Conservation (phyloP, 2,329 filamentous ascomycete genomes). For the Phyllosticta capitalensis region DNA sequence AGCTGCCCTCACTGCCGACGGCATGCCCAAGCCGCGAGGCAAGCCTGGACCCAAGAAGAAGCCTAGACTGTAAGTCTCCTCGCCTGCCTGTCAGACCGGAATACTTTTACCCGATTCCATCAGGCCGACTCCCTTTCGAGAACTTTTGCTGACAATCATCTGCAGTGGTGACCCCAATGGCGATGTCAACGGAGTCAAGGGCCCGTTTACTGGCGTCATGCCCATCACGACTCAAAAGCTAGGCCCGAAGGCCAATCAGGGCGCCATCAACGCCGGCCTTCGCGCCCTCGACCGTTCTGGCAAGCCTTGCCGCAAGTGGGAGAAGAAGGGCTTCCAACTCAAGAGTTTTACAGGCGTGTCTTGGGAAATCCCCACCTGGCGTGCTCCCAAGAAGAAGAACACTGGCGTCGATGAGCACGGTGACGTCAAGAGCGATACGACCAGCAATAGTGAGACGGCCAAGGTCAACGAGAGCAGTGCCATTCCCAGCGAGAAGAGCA, state of each 20-base stretch:
- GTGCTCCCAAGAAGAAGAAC: constrained; percentile 51
- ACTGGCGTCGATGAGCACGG: constrained; percentile 44
- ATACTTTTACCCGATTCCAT: not conserved
- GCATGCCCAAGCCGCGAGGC: constrained; percentile 59
- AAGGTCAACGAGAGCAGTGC: constrained; percentile 49
- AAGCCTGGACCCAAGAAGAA: constrained; percentile 98
- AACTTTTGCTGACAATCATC: not conserved
- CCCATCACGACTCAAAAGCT: constrained; percentile 59
- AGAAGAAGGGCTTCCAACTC: constrained; percentile 68
- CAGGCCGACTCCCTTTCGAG: constrained; percentile 20
- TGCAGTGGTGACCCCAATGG: constrained; percentile 42
- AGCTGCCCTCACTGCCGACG: constrained; percentile 44
- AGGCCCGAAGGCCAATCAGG: constrained; percentile 91
- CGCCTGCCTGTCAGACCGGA: not conserved
- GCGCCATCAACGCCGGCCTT: constrained; percentile 92
- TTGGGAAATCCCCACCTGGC: constrained; percentile 80
- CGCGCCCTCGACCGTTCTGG: constrained; percentile 88
- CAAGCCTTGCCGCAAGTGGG: constrained; percentile 87
- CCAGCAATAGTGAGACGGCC: constrained; percentile 48
- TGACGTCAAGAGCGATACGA: constrained; percentile 49
- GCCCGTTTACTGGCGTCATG: constrained; percentile 31
- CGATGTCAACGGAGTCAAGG: constrained; percentile 27
- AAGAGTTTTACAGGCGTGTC: constrained; percentile 86
- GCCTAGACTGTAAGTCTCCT: constrained; percentile 68
- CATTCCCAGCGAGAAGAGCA: constrained; percentile 51